A percentile compares a stretch with the other conserved stretches of the same genome.
Evolutionary conservation across 2,329 filamentous ascomycete genomes (phyloP).

Genomic region (Scleromitrula shiraiana): DNA sequence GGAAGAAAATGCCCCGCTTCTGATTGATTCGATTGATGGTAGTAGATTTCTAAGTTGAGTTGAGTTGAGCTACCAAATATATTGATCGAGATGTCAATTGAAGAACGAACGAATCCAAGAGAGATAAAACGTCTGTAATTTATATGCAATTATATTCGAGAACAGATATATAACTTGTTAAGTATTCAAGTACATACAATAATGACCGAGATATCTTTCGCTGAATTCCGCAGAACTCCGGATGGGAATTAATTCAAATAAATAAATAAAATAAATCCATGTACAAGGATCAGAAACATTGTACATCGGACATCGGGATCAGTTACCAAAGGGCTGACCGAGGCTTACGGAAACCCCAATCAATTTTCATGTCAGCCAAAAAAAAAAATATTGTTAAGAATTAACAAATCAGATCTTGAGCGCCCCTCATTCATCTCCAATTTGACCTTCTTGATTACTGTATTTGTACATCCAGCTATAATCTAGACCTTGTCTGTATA

Average conservation of each 20-base stretch:
- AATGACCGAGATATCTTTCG: background rate
- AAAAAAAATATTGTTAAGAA: too few species aligned
- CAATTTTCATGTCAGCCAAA: conserved; percentile 16
- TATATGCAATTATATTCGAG: background rate
- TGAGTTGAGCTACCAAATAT: background rate
- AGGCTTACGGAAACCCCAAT: conserved; percentile 13
- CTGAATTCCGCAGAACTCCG: background rate
- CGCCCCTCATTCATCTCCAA: background rate
- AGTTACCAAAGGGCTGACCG: conserved; percentile 4
- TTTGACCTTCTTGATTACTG: too few species aligned
- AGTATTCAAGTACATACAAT: too few species aligned
- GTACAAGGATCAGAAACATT: background rate
- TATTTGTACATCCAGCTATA: too few species aligned
- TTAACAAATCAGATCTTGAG: background rate
- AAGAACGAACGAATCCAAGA: background rate
- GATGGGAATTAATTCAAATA: too few species aligned
- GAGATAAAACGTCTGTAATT: background rate
- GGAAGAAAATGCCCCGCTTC: conserved; percentile 9
- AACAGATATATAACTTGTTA: background rate
- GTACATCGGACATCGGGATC: too few species aligned
- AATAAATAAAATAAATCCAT: background rate
- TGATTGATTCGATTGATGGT: conserved; percentile 2
- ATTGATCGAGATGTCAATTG: background rate
- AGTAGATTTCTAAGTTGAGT: background rate
- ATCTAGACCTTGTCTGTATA: too few species aligned